Percentiles rank a stretch among this genome's conserved stretches.
Evolutionary conservation across 2,329 filamentous ascomycete genomes (phyloP).

Genomic region (Scleromitrula shiraiana): DNA sequence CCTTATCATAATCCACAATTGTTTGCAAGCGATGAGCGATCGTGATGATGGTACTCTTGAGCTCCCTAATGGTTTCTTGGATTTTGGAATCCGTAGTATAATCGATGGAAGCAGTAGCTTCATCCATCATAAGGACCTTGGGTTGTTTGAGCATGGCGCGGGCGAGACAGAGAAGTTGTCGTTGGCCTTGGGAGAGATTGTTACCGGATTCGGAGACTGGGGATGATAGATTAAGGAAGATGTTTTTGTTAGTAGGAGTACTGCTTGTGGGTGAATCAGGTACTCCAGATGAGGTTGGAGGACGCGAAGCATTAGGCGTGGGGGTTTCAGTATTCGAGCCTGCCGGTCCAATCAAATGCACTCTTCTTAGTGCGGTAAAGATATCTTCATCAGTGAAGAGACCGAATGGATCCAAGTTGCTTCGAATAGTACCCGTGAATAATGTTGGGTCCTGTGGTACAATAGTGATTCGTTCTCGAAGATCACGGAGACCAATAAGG

Average conservation of each 20-base stretch:
- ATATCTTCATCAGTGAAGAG: constrained; percentile 86
- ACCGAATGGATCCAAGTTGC: constrained; percentile 87
- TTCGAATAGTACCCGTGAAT: constrained; percentile 86
- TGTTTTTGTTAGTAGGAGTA: constrained; percentile 76
- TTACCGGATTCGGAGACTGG: constrained; percentile 82
- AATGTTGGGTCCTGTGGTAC: constrained; percentile 95
- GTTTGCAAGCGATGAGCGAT: constrained; percentile 94
- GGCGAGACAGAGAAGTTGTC: constrained; percentile 88
- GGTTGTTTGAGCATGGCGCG: constrained; percentile 86
- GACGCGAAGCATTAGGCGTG: constrained; percentile 29
- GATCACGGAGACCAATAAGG: constrained; percentile 81
- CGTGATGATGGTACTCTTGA: constrained; percentile 89
- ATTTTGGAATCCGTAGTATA: constrained; percentile 95
- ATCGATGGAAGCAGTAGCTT: constrained; percentile 95
- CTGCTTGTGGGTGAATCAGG: constrained; percentile 22
- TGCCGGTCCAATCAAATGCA: constrained; percentile 68
- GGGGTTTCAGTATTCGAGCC: constrained; percentile 23
- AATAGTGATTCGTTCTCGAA: constrained; percentile 91
- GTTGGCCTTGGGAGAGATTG: constrained; percentile 92
- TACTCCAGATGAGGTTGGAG: constrained; percentile 18
- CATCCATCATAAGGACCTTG: constrained; percentile 96
- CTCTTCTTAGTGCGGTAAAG: constrained; percentile 75
- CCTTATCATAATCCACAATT: constrained; percentile 97
- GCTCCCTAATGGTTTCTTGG: constrained; percentile 89
- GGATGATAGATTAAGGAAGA: constrained; percentile 82